phyloP scores from a whole-genome alignment of 495 filamentous ascomycete genomes.

The Penicillium fimorum region DNA sequence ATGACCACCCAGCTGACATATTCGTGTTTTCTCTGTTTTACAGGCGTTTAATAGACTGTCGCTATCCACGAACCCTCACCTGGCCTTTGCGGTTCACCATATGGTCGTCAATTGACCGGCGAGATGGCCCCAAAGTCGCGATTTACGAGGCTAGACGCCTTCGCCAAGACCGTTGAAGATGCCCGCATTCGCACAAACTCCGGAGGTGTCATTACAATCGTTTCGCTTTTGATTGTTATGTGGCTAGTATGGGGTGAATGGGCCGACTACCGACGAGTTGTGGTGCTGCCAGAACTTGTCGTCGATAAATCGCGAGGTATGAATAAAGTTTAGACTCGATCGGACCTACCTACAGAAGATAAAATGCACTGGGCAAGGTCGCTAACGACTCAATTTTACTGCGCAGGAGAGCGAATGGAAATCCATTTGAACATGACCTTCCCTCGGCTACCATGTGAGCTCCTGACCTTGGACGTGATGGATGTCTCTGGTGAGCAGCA shows the following conservation, averaged over 20 bases:
- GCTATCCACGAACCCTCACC: slow-evolving; percentile 4
- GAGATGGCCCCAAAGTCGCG: slow-evolving; percentile 65
- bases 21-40: not conserved
- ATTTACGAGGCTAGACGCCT: slow-evolving; percentile 95
- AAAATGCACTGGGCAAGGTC: not conserved
- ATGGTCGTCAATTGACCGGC: slow-evolving; percentile 33
- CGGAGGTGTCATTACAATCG: slow-evolving; percentile 91
- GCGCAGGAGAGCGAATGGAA: slow-evolving; percentile 91
- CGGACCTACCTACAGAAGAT: slow-evolving; percentile 1
- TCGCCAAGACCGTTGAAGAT: slow-evolving; percentile 98
- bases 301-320: slow-evolving; percentile 94
- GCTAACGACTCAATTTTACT: not conserved
- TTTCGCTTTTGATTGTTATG: slow-evolving; percentile 79
- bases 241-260: slow-evolving; percentile 95
- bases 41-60: slow-evolving; percentile 9
- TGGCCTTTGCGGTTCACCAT: slow-evolving; percentile 12
- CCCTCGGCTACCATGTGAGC: slow-evolving; percentile 88
- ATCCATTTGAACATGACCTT: slow-evolving; percentile 98
- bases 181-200: slow-evolving; percentile 95
- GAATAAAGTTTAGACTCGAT: slow-evolving; percentile 6
- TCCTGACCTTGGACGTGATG: slow-evolving; percentile 97
- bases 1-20: slow-evolving; percentile 12
- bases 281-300: slow-evolving; percentile 86
- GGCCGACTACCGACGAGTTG: slow-evolving; percentile 83
- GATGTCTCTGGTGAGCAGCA: slow-evolving; percentile 97